Evolutionary conservation across 2,329 filamentous ascomycete genomes (phyloP), one percentile per base, ranked within the genome.

Genomic region (Fusarium brachygibbosum): DNA sequence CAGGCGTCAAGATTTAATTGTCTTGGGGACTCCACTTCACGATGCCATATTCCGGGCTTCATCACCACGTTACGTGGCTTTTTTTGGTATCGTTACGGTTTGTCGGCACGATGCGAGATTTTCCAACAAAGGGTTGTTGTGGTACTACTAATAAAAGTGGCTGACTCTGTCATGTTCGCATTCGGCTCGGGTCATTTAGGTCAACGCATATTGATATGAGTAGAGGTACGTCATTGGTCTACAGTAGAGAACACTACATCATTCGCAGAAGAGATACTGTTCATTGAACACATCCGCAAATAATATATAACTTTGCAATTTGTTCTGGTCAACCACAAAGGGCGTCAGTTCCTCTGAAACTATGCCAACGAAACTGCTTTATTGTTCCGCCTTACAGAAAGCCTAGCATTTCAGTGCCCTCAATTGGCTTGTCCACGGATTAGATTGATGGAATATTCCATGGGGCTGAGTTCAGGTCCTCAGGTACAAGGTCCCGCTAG

Each of bases 11-110:
- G 17, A 17, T 21, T 42, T 10, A 13, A 28, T 29, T n/a, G 25
- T 44, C 41, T 17, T 29, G 29, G 2, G 12, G 16, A 28, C 23
- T 62, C 59, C 59, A 63, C 59, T 54, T 21, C 3, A 19, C 2
- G 16, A 31, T 46, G 57, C 57, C 59, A 57, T 45, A 23, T 62
- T 62, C 59, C 59, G 59, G 28, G 7, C 11, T 13, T 49, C 10
- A 29, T 21, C 37, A 28, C 29, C 8, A 41, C 28, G 52, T 63
- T 62, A 62, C 57, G 59, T 25, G 59, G 59, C 57, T 31, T 31
- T 45, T 31, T 25, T 12, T 32, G 19, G 21, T 29, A 42, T 41
- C 17, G 17, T 40, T 28, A 29, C 46, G 57, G 59, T 55, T 55
- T 29, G 32, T 41, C 40, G 57, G 40, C 59, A 63, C 52, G 10